Evolutionary conservation across 805 yeast species (phyloP), one percentile per base, ranked within the genome.

Genomic region (Starmerella floris): DNA sequence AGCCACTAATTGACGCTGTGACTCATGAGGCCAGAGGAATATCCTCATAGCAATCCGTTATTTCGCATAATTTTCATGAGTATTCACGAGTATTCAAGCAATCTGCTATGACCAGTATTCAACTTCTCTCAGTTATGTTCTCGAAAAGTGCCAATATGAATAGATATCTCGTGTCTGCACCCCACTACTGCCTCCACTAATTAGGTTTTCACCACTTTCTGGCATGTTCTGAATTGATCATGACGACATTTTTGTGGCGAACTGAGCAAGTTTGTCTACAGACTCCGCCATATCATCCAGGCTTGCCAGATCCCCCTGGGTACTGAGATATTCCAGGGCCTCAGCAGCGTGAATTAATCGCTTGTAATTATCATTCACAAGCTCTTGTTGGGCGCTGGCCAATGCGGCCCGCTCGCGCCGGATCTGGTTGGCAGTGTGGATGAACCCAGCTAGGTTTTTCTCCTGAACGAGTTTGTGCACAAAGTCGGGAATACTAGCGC

Each of bases 331-430:
- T 2, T 49, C 58, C 26, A 61, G 54, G 16, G 61, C 57, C 28
- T 57, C 59, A 9, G 63, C 56, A 15, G 62, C 63, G 10, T 54
- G 45, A 36, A 62, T 62, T 10, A 62, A 55, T 30, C 62, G 60
- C 30, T 58, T 55, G 51, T 62, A 62, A 46, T 62, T 62, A 48
- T 62, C 60, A 47, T 62, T 62, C 6, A 62, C 63, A 4, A 62
- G 53, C 21, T 64, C 62, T 47, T 62, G 62, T 39, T 62, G 64
- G 30, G 61, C 62, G 42, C 61, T 55, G 31, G 61, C 60, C 22
- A 62, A 53, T 9, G 57, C 52, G 17, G 56, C 51, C 13, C 57
- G 48, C 35, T 61, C 61, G 25, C 42, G 43, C 19, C 51, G 37
- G 28, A 62, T 52, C 40, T 49, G 51, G 39, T 52, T 55, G 23